Evolutionary conservation across 106 monocot species (phyloP), one percentile per base, ranked within the genome.

Genomic region (Amphibolis antarctica): DNA sequence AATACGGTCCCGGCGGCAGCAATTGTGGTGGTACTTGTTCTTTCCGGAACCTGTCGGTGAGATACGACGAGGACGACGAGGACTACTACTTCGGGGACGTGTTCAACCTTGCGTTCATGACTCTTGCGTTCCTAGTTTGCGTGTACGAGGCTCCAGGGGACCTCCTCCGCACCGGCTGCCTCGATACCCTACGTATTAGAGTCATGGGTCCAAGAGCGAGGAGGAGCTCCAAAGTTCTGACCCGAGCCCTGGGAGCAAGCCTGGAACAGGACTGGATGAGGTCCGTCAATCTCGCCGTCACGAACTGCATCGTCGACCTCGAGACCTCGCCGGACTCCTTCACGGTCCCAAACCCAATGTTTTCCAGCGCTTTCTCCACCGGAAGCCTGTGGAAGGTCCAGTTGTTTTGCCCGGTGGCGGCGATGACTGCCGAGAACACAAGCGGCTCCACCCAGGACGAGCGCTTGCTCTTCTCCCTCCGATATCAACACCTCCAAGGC

Each of bases 191-290:
- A 48, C 75, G 62, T 72, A 55, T 62, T 53, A 80, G 80, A 15
- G 44, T 88, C 23, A 76, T 48, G 25, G 59, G 78, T 52, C 27
- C 82, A 14, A 58, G 58, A 12, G 46, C 73, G 18, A 79, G 62
- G 58, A 79, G 74, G 21, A 75, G 81, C 29, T 69, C 75, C 14
- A 79, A 72, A 59, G 14, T 45, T 46, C 82, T 92, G 0, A 53
- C 73, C 13, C 25, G 79, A 43, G 70, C 71, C 11, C 52, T 92
- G 12, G 92, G 87, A 1, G 69, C 82, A 20, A 92, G 80, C 57
- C 57, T 92, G 0, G 87, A 92, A 69, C 84, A 92, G 53, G 75
- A 78, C 59, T 87, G 84, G 84, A 84, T 92, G 84, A 70, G 80
- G 66, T 67, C 84, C 10, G 9, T 92, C 18, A 80, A 82, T 64